Evolutionary conservation across 2,329 filamentous ascomycete species (phyloP).

Genomic region (Colletotrichum spaethianum): DNA sequence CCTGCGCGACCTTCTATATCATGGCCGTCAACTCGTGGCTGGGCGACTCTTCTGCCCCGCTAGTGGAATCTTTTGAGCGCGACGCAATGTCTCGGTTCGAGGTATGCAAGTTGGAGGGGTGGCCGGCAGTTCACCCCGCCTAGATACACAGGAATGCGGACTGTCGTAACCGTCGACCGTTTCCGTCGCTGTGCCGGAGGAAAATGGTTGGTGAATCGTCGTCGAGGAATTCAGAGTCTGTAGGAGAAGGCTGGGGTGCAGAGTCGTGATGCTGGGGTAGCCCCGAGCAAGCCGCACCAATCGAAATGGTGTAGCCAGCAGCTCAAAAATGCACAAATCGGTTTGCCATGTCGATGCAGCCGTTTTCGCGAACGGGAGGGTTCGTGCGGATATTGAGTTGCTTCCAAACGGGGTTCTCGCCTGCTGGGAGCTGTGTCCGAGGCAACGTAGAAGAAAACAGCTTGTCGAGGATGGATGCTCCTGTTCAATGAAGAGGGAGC

Average conservation of each 20-base stretch:
- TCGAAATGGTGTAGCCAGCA: neutral
- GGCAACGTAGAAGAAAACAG: neutral
- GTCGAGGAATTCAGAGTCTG: neutral
- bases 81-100: conserved; percentile 30
- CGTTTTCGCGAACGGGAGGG: neutral
- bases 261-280: neutral
- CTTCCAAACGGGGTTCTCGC: neutral
- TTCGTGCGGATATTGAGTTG: neutral
- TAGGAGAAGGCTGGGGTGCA: neutral
- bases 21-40: neutral
- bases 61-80: neutral
- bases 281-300: neutral
- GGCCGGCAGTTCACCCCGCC: neutral
- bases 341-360: conserved; percentile 11
- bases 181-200: neutral
- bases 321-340: neutral
- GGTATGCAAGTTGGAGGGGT: neutral
- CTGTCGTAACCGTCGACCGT: neutral
- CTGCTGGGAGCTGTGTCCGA: conserved; percentile 10
- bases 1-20: neutral
- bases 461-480: conserved; percentile 7
- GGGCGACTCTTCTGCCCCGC: neutral
- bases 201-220: no score
- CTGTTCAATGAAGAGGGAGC: neutral
- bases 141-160: neutral